Conservation (phyloP, 768 basidiomycete species). For the Lentinula aciculospora region DNA sequence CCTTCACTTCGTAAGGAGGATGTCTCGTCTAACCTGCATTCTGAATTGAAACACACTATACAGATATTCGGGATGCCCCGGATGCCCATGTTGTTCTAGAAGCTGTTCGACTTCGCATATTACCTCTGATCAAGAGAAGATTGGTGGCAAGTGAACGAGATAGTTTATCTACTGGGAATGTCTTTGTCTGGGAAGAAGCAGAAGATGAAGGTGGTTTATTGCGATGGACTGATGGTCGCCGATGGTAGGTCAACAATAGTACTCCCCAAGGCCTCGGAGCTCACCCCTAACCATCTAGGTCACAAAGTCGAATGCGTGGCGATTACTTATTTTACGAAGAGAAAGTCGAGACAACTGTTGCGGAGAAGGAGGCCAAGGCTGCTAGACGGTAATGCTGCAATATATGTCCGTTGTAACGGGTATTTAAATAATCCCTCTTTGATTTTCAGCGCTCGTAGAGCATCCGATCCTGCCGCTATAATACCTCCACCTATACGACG, state of each 20-base stretch:
- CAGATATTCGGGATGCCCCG: conserved; percentile 75
- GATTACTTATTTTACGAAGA: conserved; percentile 84
- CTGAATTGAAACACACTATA: neutral
- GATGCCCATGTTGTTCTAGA: conserved; percentile 76
- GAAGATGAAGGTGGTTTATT: conserved; percentile 61
- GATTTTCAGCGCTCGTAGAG: conserved; percentile 43
- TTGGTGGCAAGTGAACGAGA: conserved; percentile 68
- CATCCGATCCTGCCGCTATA: conserved; percentile 54
- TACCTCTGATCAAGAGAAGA: conserved; percentile 68
- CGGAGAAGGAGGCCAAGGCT: conserved; percentile 74
- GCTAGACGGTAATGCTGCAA: conserved; percentile 52
- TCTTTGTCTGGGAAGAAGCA: conserved; percentile 85
- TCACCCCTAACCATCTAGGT: conserved; percentile 37
- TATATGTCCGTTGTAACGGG: neutral
- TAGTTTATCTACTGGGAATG: conserved; percentile 63
- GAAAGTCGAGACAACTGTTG: conserved; percentile 75
- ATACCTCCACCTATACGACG: conserved; percentile 59
- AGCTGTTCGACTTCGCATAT: conserved; percentile 63
- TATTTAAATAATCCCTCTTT: neutral
- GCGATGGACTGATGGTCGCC: conserved; percentile 77
- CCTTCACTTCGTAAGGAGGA: conserved; percentile 39
- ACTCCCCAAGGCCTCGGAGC: neutral
- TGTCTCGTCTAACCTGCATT: neutral
- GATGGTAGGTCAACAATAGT: conserved; percentile 44
- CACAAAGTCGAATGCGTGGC: conserved; percentile 79